Conservation (phyloP, 139 green algal species). For the Micractinium conductrix region DNA sequence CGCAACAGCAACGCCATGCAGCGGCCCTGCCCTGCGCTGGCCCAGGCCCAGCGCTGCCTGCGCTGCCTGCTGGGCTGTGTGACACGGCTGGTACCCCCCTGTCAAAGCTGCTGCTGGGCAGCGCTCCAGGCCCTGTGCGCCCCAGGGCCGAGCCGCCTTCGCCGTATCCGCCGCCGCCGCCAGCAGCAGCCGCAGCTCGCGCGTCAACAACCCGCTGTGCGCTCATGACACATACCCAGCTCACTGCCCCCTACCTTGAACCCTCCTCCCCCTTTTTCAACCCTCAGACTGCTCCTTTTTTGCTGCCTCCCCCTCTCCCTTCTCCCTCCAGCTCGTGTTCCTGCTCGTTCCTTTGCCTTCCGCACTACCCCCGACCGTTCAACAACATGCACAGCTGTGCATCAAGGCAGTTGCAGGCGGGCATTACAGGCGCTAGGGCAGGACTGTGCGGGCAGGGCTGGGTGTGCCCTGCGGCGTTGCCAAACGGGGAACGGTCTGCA, state of each 20-base stretch:
- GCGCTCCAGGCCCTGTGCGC: no score
- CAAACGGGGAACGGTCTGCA: no score
- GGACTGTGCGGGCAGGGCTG: no score
- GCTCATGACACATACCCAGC: neutral
- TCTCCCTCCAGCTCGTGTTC: neutral
- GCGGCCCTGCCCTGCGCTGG: neutral
- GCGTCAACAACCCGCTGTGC: neutral
- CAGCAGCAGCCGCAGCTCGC: neutral
- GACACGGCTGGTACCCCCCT: neutral
- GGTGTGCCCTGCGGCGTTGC: no score
- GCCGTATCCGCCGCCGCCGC: no score
- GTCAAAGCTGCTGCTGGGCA: neutral
- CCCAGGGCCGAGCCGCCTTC: no score
- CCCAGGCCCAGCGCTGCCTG: no score
- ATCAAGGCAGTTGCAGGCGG: no score
- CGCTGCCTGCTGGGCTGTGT: neutral
- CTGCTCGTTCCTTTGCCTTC: neutral
- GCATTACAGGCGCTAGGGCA: no score
- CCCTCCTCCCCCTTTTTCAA: neutral
- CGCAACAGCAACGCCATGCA: neutral
- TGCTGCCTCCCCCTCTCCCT: neutral
- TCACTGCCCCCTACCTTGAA: neutral
- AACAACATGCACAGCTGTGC: neutral
- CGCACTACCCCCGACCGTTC: neutral
- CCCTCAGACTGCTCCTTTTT: no score